Evolutionary conservation across 108 stramenopile species (phyloP), one percentile per base, ranked within the genome.

Genomic region (Nitzschia inconspicua): DNA sequence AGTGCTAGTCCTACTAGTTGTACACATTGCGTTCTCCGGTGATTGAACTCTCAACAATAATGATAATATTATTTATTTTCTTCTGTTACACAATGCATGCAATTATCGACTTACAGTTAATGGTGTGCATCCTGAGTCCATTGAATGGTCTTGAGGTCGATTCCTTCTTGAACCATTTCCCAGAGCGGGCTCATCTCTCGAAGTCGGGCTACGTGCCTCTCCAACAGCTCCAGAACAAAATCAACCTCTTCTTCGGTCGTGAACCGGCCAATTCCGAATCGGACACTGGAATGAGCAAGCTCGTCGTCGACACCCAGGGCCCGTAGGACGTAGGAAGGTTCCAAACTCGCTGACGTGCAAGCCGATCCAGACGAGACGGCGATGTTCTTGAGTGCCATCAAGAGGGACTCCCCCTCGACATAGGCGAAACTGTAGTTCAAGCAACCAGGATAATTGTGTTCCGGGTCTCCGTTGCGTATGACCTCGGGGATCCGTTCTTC

Each of bases 81-180:
- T n/a, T n/a, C n/a, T n/a, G n/a, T n/a, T n/a, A n/a, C n/a, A n/a
- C n/a, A n/a, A n/a, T n/a, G n/a, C n/a, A n/a, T n/a, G n/a, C n/a
- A n/a, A n/a, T n/a, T n/a, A n/a, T n/a, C n/a, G n/a, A n/a, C 37
- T 39, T 39, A 14, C 37, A 14, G 11, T n/a, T 60, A 43, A 28
- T 70, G 44, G 70, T 93, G 86, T 23, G 88, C 88, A 79, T 99
- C 99, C 68, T 99, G 97, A 16, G 86, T 85, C 99, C 99, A 99
- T 75, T 99, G 84, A 68, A 99, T 99, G 28, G 73, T 64, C 65
- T 94, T 96, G 53, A 99, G 78, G 65, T 99, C 99, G 56, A 99
- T 92, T 26, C 99, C 99, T 74, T 99, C 99, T 68, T 98, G 97
- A 14, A 98, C 97, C 96, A 99, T 95, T 73, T 99, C 99, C 97